A percentile compares a stretch with the other conserved stretches of the same genome.
These are phyloP conservation scores for Erigeron philadelphicus DNA, from an alignment of 140 eudicot species.

Conservation along the genomic window DNA sequence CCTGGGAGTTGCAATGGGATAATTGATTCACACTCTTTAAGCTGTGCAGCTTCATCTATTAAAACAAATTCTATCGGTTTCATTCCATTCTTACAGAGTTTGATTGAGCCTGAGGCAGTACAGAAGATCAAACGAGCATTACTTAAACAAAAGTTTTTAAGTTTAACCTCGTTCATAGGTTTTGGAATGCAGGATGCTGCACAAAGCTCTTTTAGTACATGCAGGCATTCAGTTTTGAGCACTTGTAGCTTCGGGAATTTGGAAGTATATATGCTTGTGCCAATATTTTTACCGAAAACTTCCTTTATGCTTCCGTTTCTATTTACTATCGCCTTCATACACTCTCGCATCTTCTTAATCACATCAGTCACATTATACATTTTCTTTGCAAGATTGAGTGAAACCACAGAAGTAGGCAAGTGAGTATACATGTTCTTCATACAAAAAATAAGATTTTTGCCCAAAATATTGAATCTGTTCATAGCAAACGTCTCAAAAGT, in stretches of 20 bases:
- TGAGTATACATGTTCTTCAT: slow-evolving; percentile 43
- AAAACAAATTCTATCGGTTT: slow-evolving; percentile 34
- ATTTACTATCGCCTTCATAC: slow-evolving; percentile 17
- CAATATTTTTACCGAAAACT: neutral
- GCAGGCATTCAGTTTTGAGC: slow-evolving; percentile 27
- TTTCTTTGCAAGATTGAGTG: slow-evolving; percentile 22
- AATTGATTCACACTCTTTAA: slow-evolving; percentile 50
- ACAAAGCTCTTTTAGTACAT: slow-evolving; percentile 27
- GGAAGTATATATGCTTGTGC: neutral
- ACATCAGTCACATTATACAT: slow-evolving; percentile 24
- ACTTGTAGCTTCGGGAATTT: slow-evolving; percentile 6
- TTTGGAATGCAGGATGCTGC: slow-evolving; percentile 17
- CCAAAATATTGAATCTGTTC: slow-evolving; percentile 17
- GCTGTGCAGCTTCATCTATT: slow-evolving; percentile 53
- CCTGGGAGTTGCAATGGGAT: slow-evolving; percentile 51
- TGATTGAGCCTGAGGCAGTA: slow-evolving; percentile 45
- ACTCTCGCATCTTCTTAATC: slow-evolving; percentile 27
- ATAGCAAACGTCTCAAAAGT: slow-evolving; percentile 40
- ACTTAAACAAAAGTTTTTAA: slow-evolving; percentile 25
- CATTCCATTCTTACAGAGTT: slow-evolving; percentile 20
- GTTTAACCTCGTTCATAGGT: neutral
- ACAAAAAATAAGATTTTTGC: slow-evolving; percentile 22
- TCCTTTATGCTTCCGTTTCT: slow-evolving; percentile 10
- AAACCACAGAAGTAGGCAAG: slow-evolving; percentile 37
- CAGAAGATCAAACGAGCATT: slow-evolving; percentile 41